phyloP scores from a whole-genome alignment of 306 rosid species.

The Neltuma alba region DNA sequence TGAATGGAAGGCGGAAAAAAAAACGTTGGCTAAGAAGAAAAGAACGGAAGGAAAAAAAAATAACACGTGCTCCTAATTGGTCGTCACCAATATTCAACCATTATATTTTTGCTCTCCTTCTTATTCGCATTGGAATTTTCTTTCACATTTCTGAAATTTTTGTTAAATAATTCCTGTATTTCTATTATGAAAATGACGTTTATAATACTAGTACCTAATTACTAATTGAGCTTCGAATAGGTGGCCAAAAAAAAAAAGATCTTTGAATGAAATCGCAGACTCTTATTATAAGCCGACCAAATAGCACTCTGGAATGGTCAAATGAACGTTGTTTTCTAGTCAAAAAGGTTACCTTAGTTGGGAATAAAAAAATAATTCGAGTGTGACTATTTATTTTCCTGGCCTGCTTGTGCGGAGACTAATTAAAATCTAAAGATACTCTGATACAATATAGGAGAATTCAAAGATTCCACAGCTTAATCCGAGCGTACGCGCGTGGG shows the following conservation, averaged over 20 bases:
- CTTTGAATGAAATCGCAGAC: not conserved
- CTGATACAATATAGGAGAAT: not conserved
- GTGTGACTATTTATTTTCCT: not conserved
- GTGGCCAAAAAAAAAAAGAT: no score
- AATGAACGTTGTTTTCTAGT: not conserved
- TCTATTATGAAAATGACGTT: not conserved
- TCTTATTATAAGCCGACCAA: not conserved
- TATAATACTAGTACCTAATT: no score
- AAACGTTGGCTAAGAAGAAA: no score
- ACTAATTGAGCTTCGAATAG: not conserved
- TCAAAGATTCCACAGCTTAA: not conserved
- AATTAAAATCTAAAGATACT: not conserved
- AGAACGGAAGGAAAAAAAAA: no score
- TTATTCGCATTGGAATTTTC: not conserved
- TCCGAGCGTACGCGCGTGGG: not conserved
- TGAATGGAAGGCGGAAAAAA: not conserved
- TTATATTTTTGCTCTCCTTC: not conserved
- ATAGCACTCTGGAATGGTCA: not conserved
- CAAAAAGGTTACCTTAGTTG: not conserved
- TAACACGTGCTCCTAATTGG: not conserved
- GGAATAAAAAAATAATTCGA: not conserved
- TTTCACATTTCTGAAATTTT: not conserved
- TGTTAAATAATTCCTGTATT: not conserved
- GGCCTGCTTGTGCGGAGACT: not conserved
- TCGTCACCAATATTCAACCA: not conserved